A percentile compares a stretch with the other conserved stretches of the same genome.
These are phyloP conservation scores for Tylopilus rubrobrunneus DNA, from an alignment of 768 basidiomycete genomes.

Conservation along the genomic window DNA sequence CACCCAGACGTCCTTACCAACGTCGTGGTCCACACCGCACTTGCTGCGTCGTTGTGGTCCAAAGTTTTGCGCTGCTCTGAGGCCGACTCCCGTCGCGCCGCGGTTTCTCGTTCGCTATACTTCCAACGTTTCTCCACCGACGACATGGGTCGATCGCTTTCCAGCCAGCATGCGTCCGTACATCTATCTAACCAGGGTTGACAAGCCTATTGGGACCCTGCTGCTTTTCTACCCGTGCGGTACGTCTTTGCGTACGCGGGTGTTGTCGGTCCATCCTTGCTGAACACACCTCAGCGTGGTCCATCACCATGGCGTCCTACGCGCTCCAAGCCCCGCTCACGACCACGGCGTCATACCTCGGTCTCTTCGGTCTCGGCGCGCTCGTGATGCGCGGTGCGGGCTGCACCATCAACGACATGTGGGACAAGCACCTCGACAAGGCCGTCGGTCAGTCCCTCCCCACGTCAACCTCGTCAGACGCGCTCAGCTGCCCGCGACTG, in stretches of 20 bases:
- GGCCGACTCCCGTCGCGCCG: background rate
- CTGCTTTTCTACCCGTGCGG: conserved; percentile 93
- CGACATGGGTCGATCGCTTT: conserved; percentile 65
- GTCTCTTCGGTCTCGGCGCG: conserved; percentile 86
- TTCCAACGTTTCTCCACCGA: conserved; percentile 17
- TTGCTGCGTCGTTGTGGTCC: background rate
- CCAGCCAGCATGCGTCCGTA: conserved; percentile 69
- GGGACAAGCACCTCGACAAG: conserved; percentile 91
- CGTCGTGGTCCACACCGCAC: background rate
- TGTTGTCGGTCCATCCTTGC: background rate
- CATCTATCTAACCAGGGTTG: conserved; percentile 79
- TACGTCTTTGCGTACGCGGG: conserved; percentile 36
- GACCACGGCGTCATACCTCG: conserved; percentile 69
- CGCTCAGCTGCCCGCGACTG: background rate
- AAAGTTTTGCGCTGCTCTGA: background rate
- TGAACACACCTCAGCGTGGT: conserved; percentile 68
- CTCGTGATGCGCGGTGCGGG: conserved; percentile 97
- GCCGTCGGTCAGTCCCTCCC: conserved; percentile 65
- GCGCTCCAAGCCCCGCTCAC: conserved; percentile 63
- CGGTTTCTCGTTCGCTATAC: conserved; percentile 13
- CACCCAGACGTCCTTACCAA: background rate
- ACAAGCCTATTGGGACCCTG: conserved; percentile 95
- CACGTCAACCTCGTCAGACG: too few relatives aligned
- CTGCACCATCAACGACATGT: conserved; percentile 98
- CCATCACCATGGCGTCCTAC: conserved; percentile 95